phyloP scores from a whole-genome alignment of 2,329 filamentous ascomycete species.

The Trichoderma hamatum region DNA sequence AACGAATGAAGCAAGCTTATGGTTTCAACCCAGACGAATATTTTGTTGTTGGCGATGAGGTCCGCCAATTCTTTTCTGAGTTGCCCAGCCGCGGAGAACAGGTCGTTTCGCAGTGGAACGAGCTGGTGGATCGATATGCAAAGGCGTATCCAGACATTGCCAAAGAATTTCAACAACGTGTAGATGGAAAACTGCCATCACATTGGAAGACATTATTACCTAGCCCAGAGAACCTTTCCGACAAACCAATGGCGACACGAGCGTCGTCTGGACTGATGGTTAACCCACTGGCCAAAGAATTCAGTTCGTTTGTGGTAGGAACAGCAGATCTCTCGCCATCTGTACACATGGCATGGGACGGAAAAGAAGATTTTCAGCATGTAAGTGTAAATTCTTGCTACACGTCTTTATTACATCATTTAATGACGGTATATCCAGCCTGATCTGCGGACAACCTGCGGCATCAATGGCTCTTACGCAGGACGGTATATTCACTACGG shows the following conservation, averaged over 20 bases:
- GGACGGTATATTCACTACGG: constrained; percentile 64
- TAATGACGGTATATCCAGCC: background rate
- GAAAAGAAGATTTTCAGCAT: constrained; percentile 17
- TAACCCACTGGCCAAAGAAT: background rate
- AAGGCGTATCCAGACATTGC: background rate
- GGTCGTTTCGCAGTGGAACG: constrained; percentile 12
- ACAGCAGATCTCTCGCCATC: constrained; percentile 19
- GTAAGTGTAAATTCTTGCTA: background rate
- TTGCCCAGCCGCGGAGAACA: background rate
- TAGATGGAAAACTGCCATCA: background rate
- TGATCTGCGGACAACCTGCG: background rate
- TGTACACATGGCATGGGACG: constrained; percentile 14
- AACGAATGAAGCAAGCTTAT: constrained; percentile 40
- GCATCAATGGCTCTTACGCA: constrained; percentile 37
- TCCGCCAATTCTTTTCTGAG: constrained; percentile 10
- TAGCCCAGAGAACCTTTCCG: background rate
- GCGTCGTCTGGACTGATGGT: constrained; percentile 14
- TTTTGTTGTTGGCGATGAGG: background rate
- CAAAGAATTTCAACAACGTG: background rate
- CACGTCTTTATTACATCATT: rapidly evolving
- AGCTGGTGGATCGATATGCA: background rate
- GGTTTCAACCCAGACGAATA: constrained; percentile 37
- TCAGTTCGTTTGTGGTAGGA: constrained; percentile 1
- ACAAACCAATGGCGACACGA: constrained; percentile 2
- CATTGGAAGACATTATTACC: constrained; percentile 3